phyloP scores from a whole-genome alignment of 148 eudicot genomes.

The Pouteria glomerata region DNA sequence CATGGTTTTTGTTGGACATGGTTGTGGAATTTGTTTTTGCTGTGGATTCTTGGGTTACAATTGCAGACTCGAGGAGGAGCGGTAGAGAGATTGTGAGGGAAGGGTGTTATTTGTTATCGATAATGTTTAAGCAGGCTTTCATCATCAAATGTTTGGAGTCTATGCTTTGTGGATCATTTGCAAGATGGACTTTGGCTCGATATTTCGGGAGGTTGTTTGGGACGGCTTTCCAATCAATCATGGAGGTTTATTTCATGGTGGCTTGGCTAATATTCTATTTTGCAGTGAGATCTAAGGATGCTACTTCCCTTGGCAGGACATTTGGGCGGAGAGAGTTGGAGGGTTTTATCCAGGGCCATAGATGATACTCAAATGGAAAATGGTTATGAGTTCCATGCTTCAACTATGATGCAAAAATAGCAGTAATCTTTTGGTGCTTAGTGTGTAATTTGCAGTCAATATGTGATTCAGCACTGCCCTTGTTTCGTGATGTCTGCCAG shows the following conservation, averaged over 20 bases:
- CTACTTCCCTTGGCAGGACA: slow-evolving; percentile 55
- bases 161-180: slow-evolving; percentile 60
- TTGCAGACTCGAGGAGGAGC: slow-evolving; percentile 65
- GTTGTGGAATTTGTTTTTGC: slow-evolving; percentile 64
- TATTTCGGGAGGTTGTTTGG: slow-evolving; percentile 48
- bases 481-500: slow-evolving; percentile 23
- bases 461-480: slow-evolving; percentile 30
- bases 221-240: slow-evolving; percentile 47
- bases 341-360: slow-evolving; percentile 55
- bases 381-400: slow-evolving; percentile 8
- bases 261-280: slow-evolving; percentile 79
- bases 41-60: slow-evolving; percentile 80
- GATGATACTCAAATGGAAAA: slow-evolving; percentile 15
- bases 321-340: slow-evolving; percentile 85
- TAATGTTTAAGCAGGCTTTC: slow-evolving; percentile 62
- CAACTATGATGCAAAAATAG: slow-evolving; percentile 14
- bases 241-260: slow-evolving; percentile 90
- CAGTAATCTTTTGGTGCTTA: slow-evolving; percentile 24
- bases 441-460: slow-evolving; percentile 20
- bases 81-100: slow-evolving; percentile 80
- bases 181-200: slow-evolving; percentile 54
- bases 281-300: slow-evolving; percentile 61
- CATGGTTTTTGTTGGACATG: slow-evolving; percentile 68
- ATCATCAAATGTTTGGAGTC: slow-evolving; percentile 71
- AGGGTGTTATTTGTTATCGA: slow-evolving; percentile 64